phyloP scores from a whole-genome alignment of 129 eudicot species.

The Flaveria sonorensis region DNA sequence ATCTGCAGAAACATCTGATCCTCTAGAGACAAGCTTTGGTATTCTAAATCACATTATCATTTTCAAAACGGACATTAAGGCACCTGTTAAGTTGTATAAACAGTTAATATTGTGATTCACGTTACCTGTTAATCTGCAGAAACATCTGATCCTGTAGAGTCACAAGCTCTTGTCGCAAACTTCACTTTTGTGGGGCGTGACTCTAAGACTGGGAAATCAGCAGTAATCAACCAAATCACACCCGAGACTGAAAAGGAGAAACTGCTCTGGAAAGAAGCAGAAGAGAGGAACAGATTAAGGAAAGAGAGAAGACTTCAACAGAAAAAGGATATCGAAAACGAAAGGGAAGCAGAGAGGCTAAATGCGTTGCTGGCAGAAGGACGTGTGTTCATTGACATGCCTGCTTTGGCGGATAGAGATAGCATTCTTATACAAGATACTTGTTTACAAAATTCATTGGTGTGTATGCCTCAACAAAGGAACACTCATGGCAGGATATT shows the following conservation, averaged over 20 bases:
- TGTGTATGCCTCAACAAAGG: constrained; percentile 96
- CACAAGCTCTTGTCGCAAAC: constrained; percentile 78
- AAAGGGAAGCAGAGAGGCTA: constrained; percentile 49
- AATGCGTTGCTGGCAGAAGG: constrained; percentile 76
- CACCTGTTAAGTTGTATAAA: neutral
- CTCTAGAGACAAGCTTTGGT: constrained; percentile 56
- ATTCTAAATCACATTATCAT: neutral
- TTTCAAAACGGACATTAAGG: neutral
- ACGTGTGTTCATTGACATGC: constrained; percentile 81
- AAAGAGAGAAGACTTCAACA: constrained; percentile 54
- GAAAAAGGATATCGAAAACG: constrained; percentile 45
- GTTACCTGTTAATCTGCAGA: constrained; percentile 43
- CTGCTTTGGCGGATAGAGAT: constrained; percentile 91
- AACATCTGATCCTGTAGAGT: constrained; percentile 43
- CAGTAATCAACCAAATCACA: constrained; percentile 57
- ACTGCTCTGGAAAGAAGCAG: constrained; percentile 82
- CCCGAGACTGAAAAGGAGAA: constrained; percentile 74
- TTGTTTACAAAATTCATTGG: constrained; percentile 72
- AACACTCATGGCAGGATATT: constrained; percentile 92
- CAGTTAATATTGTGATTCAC: neutral
- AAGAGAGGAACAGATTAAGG: constrained; percentile 67
- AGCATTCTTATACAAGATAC: constrained; percentile 86
- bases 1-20: constrained; percentile 52
- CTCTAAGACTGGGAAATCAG: constrained; percentile 78
- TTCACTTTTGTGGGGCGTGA: constrained; percentile 97